A percentile compares a stretch with the other conserved stretches of the same genome.
Evolutionary conservation across 2,329 filamentous ascomycete genomes (phyloP).

Genomic region (Rutstroemia sp.): DNA sequence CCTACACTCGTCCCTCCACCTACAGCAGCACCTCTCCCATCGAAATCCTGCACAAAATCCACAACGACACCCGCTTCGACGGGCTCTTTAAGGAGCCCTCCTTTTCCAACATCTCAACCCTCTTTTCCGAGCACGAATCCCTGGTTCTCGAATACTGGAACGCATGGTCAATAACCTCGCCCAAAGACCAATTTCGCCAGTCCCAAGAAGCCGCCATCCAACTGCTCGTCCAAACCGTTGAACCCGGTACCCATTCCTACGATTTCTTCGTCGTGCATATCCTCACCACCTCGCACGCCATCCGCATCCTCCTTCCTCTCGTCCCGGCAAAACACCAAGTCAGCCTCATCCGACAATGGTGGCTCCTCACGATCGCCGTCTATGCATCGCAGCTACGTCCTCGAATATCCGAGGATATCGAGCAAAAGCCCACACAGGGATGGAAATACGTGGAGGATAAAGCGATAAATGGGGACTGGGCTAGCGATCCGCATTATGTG

Average conservation of each 20-base stretch:
- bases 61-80: constrained; percentile 62
- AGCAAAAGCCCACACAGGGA: constrained; percentile 43
- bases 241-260: constrained; percentile 55
- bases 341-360: constrained; percentile 76
- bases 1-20: constrained; percentile 58
- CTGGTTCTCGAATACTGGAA: constrained; percentile 85
- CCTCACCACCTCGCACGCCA: constrained; percentile 78
- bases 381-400: constrained; percentile 74
- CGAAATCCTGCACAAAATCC: constrained; percentile 64
- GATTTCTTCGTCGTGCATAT: constrained; percentile 80
- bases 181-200: constrained; percentile 66
- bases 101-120: constrained; percentile 53
- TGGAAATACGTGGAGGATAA: constrained; percentile 73
- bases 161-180: constrained; percentile 67
- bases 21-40: constrained; percentile 55
- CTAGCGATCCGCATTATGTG: constrained; percentile 74
- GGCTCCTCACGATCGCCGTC: constrained; percentile 70
- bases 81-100: constrained; percentile 53
- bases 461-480: constrained; percentile 60
- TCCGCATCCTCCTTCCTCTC: constrained; percentile 75
- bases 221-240: constrained; percentile 54
- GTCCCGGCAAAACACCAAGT: constrained; percentile 68
- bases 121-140: constrained; percentile 64
- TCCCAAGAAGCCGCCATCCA: constrained; percentile 57
- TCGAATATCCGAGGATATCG: constrained; percentile 58